Conservation (phyloP, 768 basidiomycete genomes). For the Lactarius hengduanensis region DNA sequence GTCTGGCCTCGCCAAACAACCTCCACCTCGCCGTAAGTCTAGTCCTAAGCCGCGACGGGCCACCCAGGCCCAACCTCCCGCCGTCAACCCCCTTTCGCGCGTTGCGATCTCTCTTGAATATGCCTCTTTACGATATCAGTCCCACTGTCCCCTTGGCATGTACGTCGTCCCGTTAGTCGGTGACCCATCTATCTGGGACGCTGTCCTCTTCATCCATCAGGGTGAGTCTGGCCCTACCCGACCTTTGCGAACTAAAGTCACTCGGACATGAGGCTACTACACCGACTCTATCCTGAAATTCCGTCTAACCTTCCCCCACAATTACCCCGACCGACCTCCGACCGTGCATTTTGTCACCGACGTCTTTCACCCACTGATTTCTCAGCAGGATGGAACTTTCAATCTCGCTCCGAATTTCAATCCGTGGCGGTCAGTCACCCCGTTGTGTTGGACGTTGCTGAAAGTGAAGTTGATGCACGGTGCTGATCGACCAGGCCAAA, state of each 20-base stretch:
- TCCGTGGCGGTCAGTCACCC: conserved; percentile 63
- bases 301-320: conserved; percentile 62
- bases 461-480: not conserved
- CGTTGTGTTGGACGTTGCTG: not conserved
- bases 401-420: conserved; percentile 66
- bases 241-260: conserved; percentile 2
- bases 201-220: conserved; percentile 81
- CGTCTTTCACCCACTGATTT: conserved; percentile 80
- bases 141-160: conserved; percentile 69
- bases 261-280: conserved; percentile 60
- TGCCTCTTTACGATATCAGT: conserved; percentile 58
- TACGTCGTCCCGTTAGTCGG: conserved; percentile 64
- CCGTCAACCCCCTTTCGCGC: conserved; percentile 43
- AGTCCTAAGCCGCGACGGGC: not conserved
- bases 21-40: conserved; percentile 5
- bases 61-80: conserved; percentile 1
- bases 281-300: conserved; percentile 78
- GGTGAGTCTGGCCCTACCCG: conserved; percentile 33
- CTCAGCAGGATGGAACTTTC: conserved; percentile 60
- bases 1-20: not conserved
- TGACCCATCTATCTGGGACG: conserved; percentile 69
- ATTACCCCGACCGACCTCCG: conserved; percentile 77
- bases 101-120: conserved; percentile 71
- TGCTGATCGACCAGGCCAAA: conserved; percentile 52
- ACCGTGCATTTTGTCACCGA: conserved; percentile 74